phyloP scores from a whole-genome alignment of 306 rosid species.

The Inga leiocalycina region DNA sequence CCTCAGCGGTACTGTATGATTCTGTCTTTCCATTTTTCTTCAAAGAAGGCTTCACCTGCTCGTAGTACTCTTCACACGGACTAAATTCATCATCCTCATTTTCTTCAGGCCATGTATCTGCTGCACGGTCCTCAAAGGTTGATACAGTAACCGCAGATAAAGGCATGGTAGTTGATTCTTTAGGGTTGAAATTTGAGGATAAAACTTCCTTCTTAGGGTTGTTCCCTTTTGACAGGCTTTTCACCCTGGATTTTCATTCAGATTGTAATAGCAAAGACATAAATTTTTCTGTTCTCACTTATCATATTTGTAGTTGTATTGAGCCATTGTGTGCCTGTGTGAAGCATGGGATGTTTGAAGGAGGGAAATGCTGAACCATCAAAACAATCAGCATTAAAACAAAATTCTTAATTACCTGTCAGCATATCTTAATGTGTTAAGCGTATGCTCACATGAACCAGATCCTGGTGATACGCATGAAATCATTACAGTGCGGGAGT shows the following conservation, averaged over 20 bases:
- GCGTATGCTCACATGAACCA: constrained; percentile 93
- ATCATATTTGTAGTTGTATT: not conserved
- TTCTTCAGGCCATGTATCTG: constrained; percentile 57
- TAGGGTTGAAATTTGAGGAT: constrained; percentile 68
- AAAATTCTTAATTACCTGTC: constrained; percentile 62
- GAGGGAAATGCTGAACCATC: not conserved
- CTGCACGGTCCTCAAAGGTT: constrained; percentile 50
- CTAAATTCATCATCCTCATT: constrained; percentile 68
- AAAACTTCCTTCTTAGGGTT: constrained; percentile 74
- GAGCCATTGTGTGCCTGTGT: not conserved
- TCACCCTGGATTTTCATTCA: constrained; percentile 56
- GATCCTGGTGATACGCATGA: constrained; percentile 97
- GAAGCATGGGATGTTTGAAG: not conserved
- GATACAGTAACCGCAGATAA: constrained; percentile 57
- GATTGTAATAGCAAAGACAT: constrained; percentile 23
- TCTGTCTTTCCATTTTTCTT: constrained; percentile 75
- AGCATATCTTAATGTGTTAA: constrained; percentile 89
- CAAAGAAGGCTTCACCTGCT: constrained; percentile 61
- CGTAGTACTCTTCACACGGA: constrained; percentile 63
- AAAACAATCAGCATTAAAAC: constrained; percentile 21
- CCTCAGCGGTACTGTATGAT: constrained; percentile 51
- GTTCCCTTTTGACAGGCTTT: constrained; percentile 86
- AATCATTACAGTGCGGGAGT: constrained; percentile 92
- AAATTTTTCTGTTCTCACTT: not conserved
- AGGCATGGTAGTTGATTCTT: constrained; percentile 71